A percentile compares a stretch with the other conserved stretches of the same genome.
Evolutionary conservation across 169 alveolate genomes (phyloP).

Genomic region (Blepharisma undulans): DNA sequence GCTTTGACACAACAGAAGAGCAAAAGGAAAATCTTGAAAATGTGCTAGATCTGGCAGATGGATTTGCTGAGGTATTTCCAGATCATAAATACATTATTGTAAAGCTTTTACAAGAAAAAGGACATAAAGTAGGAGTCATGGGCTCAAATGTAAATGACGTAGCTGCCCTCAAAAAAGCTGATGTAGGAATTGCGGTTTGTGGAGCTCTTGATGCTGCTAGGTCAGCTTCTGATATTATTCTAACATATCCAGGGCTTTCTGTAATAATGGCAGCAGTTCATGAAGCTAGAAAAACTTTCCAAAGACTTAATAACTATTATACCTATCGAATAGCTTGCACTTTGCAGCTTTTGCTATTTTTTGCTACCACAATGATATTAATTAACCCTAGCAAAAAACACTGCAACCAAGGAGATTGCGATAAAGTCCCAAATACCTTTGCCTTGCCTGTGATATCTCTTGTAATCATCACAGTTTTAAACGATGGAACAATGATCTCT

Average conservation of each 20-base stretch:
- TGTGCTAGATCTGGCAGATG: conserved; percentile 45
- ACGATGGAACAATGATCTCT: not conserved
- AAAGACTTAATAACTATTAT: conserved; percentile 81
- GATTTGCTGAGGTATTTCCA: conserved; percentile 65
- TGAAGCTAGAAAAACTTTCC: conserved; percentile 84
- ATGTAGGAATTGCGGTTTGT: conserved; percentile 72
- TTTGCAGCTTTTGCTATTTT: conserved; percentile 49
- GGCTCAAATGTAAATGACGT: conserved; percentile 84
- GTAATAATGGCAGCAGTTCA: conserved; percentile 76
- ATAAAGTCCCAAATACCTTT: conserved; percentile 24
- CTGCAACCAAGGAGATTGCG: conserved; percentile 1
- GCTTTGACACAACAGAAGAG: conserved; percentile 27
- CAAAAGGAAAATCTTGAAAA: conserved; percentile 32
- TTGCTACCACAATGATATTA: conserved; percentile 44
- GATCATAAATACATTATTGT: conserved; percentile 57
- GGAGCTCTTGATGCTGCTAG: conserved; percentile 78
- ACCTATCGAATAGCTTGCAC: conserved; percentile 58
- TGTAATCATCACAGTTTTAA: not conserved
- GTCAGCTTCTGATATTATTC: conserved; percentile 79
- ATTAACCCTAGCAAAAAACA: not conserved
- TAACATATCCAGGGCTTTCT: conserved; percentile 74
- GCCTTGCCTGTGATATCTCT: conserved; percentile 10
- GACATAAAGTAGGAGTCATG: conserved; percentile 71
- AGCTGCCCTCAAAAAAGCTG: conserved; percentile 67
- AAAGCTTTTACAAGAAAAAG: conserved; percentile 44